Base-by-base conservation (phyloP, 2,329 filamentous ascomycete genomes). In the Cercospora berteroae region DNA sequence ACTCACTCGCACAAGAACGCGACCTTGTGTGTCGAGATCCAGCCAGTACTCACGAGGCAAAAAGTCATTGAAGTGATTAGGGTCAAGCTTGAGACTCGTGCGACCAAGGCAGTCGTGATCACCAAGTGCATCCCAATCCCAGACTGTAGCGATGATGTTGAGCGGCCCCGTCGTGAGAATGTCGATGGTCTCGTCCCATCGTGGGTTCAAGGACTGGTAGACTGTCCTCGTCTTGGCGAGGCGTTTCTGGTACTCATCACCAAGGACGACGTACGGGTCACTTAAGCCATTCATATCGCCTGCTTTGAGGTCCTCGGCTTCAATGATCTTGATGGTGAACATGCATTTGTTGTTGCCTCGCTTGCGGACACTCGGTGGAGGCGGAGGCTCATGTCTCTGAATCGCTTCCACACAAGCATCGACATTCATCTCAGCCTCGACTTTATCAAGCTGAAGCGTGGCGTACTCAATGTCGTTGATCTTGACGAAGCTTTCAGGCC, bases 241-340 rank as follows among this genome's bases (percentile, higher is more conserved):
- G 33, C 95, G 91, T 81, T 98, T 98, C 79, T 98, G 94, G 77
- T 97, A 98, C 79, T 99, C 95, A 75, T 99, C 95, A 57, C 94
- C 92, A 70, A 99, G 88, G 16, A 99, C 94, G 31, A 99, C 93
- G 76, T 99, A 99, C 0, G 95, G 95, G 80, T 99, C 95, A 77
- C 94, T 98, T 71, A 90, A 88, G 39, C 95, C 95, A 74, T 92
- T 96, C 73, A 96, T 89, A 79, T 99, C 95, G 77, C 95, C 98
- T n/a, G 95, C 93, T 80, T 98, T 98, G 73, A 99, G 84, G 75
- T 99, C 95, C 80, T 99, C 95, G 8, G 92, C 95, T 80, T 99
- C 95, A 27, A 99, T 94, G 67, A 99, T 94, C 81, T 99, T 99
- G 81, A 99, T 94, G 0, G 95, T 98, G 80, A 99, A 99, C 64